phyloP scores from a whole-genome alignment of 768 basidiomycete species.

The Lyophyllum atratum region DNA sequence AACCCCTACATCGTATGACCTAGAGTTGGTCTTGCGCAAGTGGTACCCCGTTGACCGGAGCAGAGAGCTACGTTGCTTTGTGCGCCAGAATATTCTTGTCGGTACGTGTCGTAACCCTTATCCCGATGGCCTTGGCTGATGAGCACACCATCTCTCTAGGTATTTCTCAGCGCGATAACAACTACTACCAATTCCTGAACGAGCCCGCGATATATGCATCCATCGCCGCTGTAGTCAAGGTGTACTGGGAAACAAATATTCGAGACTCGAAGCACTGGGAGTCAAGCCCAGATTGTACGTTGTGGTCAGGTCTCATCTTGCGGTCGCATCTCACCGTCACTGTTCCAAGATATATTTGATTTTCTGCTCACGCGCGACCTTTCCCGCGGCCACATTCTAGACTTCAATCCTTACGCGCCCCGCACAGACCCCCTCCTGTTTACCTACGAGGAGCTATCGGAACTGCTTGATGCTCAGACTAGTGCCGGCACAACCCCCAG shows the following conservation, averaged over 20 bases:
- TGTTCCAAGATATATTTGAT: conserved; percentile 79
- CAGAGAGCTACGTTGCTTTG: conserved; percentile 90
- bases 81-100: conserved; percentile 66
- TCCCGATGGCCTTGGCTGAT: background rate
- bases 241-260: conserved; percentile 74
- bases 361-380: conserved; percentile 84
- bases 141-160: conserved; percentile 40
- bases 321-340: background rate
- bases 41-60: conserved; percentile 87
- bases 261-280: conserved; percentile 53
- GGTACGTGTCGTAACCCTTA: conserved; percentile 49
- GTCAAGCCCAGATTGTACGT: conserved; percentile 65
- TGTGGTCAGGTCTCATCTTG: background rate
- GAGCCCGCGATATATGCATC: conserved; percentile 53
- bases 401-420: conserved; percentile 87
- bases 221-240: conserved; percentile 51
- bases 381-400: conserved; percentile 75
- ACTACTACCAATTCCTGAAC: conserved; percentile 86
- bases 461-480: conserved; percentile 27
- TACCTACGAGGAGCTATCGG: conserved; percentile 72
- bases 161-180: conserved; percentile 85
- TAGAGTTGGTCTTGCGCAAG: conserved; percentile 87
- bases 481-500: background rate
- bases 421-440: conserved; percentile 90
- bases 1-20: conserved; percentile 42